Conservation (phyloP, 1,284 basidiomycete genomes). For the Cryptococcus hybrid region DNA sequence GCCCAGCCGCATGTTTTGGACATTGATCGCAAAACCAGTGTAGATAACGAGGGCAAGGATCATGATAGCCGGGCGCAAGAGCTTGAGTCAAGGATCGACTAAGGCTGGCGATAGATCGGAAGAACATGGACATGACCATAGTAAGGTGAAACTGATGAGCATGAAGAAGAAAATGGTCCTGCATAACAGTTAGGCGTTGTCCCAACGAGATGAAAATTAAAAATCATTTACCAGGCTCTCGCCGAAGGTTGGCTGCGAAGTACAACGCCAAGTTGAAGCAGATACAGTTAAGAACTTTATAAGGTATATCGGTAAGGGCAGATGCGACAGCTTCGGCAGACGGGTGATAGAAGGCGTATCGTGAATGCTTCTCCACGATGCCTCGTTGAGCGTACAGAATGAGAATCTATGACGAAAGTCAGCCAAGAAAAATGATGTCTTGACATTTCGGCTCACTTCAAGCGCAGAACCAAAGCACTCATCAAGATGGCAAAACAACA, state of each 20-base stretch:
- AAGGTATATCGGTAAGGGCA: conserved; percentile 54
- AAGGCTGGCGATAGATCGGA: conserved; percentile 54
- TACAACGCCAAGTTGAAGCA: conserved; percentile 49
- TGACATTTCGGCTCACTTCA: conserved; percentile 13
- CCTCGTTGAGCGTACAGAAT: conserved; percentile 53
- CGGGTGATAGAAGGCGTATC: conserved; percentile 53
- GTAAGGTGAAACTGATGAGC: conserved; percentile 30
- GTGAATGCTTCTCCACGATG: conserved; percentile 51
- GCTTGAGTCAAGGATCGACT: conserved; percentile 44
- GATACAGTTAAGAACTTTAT: conserved; percentile 50
- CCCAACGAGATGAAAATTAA: background rate
- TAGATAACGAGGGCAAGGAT: conserved; percentile 55
- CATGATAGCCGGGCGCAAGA: conserved; percentile 41
- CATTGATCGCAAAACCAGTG: conserved; percentile 52
- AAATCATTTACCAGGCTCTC: conserved; percentile 31
- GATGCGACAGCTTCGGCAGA: conserved; percentile 52
- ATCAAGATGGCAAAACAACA: conserved; percentile 50
- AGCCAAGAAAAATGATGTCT: background rate
- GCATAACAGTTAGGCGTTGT: background rate
- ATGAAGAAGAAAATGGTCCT: conserved; percentile 4
- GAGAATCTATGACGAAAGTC: conserved; percentile 37
- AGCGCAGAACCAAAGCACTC: conserved; percentile 35
- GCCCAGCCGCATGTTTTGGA: conserved; percentile 51
- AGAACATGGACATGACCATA: conserved; percentile 54
- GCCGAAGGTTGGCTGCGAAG: conserved; percentile 52